Percentiles rank a stretch among this genome's conserved stretches.
Evolutionary conservation across 2,329 filamentous ascomycete species (phyloP).

Genomic region (Epichloe coenophiala): DNA sequence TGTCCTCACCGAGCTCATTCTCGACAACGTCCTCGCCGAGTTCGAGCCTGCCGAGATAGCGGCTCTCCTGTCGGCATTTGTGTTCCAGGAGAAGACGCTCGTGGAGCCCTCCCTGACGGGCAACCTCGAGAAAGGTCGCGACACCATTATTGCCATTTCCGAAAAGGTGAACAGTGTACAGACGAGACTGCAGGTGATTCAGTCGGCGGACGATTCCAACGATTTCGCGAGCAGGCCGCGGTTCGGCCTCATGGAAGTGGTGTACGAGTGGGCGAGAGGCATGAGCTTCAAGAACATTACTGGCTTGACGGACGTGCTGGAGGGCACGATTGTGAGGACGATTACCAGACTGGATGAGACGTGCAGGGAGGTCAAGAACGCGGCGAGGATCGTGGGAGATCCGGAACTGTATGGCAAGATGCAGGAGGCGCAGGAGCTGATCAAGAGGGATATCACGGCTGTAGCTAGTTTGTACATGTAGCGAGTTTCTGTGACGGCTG

Average conservation of each 20-base stretch:
- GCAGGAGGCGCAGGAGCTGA: constrained; percentile 93
- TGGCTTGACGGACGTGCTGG: constrained; percentile 85
- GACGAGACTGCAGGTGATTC: constrained; percentile 80
- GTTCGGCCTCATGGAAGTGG: constrained; percentile 92
- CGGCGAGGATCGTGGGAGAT: constrained; percentile 87
- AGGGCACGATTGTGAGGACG: constrained; percentile 91
- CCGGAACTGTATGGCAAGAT: constrained; percentile 91
- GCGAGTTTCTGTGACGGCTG: no score
- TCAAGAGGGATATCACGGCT: constrained; percentile 88
- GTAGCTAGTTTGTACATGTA: constrained; percentile 83
- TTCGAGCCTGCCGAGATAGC: constrained; percentile 96
- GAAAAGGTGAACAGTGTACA: constrained; percentile 89
- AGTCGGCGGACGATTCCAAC: constrained; percentile 78
- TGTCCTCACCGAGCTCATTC: constrained; percentile 86
- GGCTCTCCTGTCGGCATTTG: constrained; percentile 81
- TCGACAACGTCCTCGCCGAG: constrained; percentile 91
- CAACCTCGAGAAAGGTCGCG: constrained; percentile 67
- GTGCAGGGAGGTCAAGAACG: constrained; percentile 94
- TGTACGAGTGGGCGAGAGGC: constrained; percentile 94
- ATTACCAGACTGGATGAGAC: constrained; percentile 93
- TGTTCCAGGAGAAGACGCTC: constrained; percentile 95
- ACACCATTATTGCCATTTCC: constrained; percentile 77
- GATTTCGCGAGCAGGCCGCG: constrained; percentile 79
- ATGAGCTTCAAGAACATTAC: constrained; percentile 99
- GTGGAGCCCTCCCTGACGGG: constrained; percentile 67